Conservation (phyloP, 768 basidiomycete species). For the Suillus weaverae region DNA sequence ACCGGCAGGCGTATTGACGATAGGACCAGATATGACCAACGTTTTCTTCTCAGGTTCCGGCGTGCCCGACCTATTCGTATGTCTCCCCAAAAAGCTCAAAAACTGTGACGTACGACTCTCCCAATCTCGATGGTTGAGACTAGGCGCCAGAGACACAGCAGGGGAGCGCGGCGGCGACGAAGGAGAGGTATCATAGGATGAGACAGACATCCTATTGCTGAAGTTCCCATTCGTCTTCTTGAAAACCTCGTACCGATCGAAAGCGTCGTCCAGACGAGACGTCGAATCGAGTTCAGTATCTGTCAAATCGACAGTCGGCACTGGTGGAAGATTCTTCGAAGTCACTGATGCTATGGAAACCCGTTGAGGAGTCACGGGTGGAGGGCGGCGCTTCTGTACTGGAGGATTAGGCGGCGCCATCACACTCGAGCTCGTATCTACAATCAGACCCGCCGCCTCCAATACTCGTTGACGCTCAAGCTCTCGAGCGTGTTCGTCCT, state of each 20-base stretch:
- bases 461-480: constrained; percentile 78
- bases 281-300: constrained; percentile 35
- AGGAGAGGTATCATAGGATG: constrained; percentile 52
- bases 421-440: constrained; percentile 48
- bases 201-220: constrained; percentile 60
- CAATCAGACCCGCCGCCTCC: constrained; percentile 84
- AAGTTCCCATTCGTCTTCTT: constrained; percentile 47
- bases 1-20: constrained; percentile 48
- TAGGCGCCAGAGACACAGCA: constrained; percentile 30
- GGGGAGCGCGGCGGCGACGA: constrained; percentile 45
- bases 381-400: constrained; percentile 28
- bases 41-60: constrained; percentile 48
- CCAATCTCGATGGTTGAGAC: constrained; percentile 31
- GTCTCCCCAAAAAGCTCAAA: constrained; percentile 61
- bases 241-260: constrained; percentile 86
- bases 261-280: constrained; percentile 74
- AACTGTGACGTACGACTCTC: constrained; percentile 48
- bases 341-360: constrained; percentile 13
- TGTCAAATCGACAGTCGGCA: constrained; percentile 38
- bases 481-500: constrained; percentile 61
- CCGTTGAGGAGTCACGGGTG: constrained; percentile 23
- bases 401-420: constrained; percentile 43
- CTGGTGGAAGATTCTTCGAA: constrained; percentile 57
- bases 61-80: constrained; percentile 39
- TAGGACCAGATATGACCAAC: constrained; percentile 70